Percentiles rank a stretch among this genome's conserved stretches.
Conservation (phyloP, 2,329 filamentous ascomycete species). For the Colletotrichum gigasporum region DNA sequence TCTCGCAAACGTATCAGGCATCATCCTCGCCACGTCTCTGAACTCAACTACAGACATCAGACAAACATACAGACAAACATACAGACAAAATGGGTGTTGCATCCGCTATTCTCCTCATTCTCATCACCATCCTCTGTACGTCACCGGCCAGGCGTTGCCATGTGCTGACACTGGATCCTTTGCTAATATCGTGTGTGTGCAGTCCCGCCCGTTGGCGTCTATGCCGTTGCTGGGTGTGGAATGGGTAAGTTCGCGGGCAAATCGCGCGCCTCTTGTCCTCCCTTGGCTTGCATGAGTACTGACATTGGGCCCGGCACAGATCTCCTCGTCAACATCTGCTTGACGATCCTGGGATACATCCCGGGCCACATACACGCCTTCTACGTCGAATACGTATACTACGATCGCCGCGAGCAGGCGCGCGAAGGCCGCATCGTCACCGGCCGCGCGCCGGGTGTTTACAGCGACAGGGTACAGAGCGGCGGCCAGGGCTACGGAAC, state of each 20-base stretch:
- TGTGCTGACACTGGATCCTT: neutral
- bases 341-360: constrained; percentile 76
- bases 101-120: constrained; percentile 58
- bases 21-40: constrained; percentile 11
- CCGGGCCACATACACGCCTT: constrained; percentile 85
- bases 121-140: constrained; percentile 64
- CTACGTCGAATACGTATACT: constrained; percentile 86
- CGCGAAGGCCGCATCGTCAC: constrained; percentile 64
- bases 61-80: too few relatives aligned
- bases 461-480: constrained; percentile 76
- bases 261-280: neutral
- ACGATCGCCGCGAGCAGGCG: constrained; percentile 73
- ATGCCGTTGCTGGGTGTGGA: constrained; percentile 71
- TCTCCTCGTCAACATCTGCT: constrained; percentile 72
- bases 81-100: constrained; percentile 58
- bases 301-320: constrained; percentile 48
- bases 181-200: constrained; percentile 34
- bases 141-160: constrained; percentile 2
- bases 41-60: constrained; percentile 12
- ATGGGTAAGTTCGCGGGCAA: constrained; percentile 48
- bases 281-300: neutral
- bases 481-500: constrained; percentile 71
- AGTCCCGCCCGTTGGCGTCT: constrained; percentile 76
- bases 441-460: constrained; percentile 72
- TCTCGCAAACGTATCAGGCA: constrained; percentile 7